Percentiles rank a stretch among this genome's conserved stretches.
Conservation (phyloP, 2,329 filamentous ascomycete species). For the Pseudogymnoascus sp. region DNA sequence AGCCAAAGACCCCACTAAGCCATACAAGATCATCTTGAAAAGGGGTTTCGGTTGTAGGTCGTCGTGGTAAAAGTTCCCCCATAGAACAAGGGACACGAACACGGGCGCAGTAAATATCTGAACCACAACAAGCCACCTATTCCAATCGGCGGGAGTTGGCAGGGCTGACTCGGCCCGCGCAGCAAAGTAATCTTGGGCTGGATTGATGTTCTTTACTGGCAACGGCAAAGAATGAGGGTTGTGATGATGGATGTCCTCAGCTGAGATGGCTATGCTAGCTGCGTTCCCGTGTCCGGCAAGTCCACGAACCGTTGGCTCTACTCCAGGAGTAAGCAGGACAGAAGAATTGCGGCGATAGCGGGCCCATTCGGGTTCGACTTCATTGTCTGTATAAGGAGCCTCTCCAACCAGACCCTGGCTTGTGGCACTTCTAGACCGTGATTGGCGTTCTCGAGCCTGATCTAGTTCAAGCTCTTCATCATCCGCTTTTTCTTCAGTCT, state of each 20-base stretch:
- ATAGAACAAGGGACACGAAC: slow-evolving; percentile 71
- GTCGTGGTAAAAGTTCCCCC: slow-evolving; percentile 58
- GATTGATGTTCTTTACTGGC: slow-evolving; percentile 13
- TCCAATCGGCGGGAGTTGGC: slow-evolving; percentile 52
- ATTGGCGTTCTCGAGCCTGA: background rate
- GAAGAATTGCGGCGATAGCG: slow-evolving; percentile 5
- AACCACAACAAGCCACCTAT: slow-evolving; percentile 78
- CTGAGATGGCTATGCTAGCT: slow-evolving; percentile 27
- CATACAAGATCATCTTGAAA: slow-evolving; percentile 50
- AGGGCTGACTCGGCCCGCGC: background rate
- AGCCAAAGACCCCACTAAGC: slow-evolving; percentile 61
- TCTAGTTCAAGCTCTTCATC: slow-evolving; percentile 27
- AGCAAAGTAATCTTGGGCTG: slow-evolving; percentile 5
- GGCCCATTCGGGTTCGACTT: background rate
- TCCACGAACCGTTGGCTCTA: slow-evolving; percentile 12
- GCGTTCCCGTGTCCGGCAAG: slow-evolving; percentile 28
- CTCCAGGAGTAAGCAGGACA: background rate
- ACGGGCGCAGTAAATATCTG: slow-evolving; percentile 83
- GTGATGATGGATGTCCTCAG: slow-evolving; percentile 23
- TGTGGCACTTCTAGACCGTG: background rate
- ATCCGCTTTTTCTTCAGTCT: slow-evolving; percentile 51
- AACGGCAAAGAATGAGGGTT: slow-evolving; percentile 17
- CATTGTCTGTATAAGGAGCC: background rate
- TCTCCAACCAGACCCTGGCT: background rate
- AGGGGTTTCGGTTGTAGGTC: slow-evolving; percentile 46